Percentiles rank a stretch among this genome's conserved stretches.
Conservation (phyloP, 2,329 filamentous ascomycete species). For the Colletotrichum viniferum region DNA sequence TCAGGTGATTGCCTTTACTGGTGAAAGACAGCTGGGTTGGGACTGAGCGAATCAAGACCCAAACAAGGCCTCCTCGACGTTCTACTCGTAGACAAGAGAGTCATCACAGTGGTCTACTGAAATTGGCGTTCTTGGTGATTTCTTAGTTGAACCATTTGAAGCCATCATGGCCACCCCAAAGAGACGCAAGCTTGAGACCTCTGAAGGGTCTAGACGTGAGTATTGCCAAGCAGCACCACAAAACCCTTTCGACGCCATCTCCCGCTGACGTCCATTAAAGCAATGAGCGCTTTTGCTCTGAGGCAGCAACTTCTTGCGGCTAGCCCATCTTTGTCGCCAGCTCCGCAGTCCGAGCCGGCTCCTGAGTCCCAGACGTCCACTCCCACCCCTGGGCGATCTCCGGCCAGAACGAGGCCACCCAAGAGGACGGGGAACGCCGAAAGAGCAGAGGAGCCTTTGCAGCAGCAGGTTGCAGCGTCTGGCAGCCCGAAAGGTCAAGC, state of each 20-base stretch:
- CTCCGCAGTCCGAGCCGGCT: neutral
- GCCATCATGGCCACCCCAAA: conserved; percentile 37
- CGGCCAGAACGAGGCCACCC: neutral
- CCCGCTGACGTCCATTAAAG: conserved; percentile 25
- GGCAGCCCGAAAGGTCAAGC: neutral
- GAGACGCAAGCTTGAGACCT: conserved; percentile 44
- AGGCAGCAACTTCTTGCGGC: conserved; percentile 36
- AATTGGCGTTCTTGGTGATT: neutral
- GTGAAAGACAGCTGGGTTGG: neutral
- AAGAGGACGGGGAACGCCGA: neutral
- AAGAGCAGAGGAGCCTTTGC: neutral
- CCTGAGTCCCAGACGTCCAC: neutral
- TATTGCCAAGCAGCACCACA: neutral
- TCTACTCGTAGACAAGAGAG: neutral
- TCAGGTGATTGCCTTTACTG: neutral
- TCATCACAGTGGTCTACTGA: neutral
- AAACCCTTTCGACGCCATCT: neutral
- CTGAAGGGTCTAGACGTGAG: conserved; percentile 36
- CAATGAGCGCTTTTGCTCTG: conserved; percentile 50
- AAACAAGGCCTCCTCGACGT: neutral
- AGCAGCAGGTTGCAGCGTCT: neutral
- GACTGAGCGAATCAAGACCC: neutral
- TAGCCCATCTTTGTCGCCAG: conserved; percentile 12
- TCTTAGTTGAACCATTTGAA: neutral
- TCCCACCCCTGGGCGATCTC: neutral